Base-by-base conservation (phyloP, 345 rosid genomes). In the Conringia planisiliqua region DNA sequence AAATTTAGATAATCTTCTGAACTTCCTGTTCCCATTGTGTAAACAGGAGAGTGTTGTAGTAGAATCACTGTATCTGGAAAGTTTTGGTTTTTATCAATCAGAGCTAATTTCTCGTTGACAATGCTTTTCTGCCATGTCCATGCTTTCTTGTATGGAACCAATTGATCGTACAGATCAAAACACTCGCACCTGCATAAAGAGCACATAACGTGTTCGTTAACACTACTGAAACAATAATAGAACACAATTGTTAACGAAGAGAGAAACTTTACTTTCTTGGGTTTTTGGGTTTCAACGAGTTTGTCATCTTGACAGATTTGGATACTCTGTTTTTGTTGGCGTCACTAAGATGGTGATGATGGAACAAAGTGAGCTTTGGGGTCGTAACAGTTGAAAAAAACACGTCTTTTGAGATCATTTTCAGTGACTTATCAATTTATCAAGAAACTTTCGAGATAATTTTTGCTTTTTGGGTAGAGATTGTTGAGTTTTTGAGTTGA, bases 61-160 rank as follows among this genome's bases (percentile, higher is more conserved):
- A 87, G 46, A 44, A 88, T 82, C 71, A 91, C 32, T 10, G 94
- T 79, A 66, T 89, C 92, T 11, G 87, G 71, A 72, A 91, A 91
- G 7, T 85, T 84, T 54, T 78, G 84, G 20, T 80, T 74, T 29
- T 47, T 78, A 52, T 91, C 78, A 18, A 87, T 44, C 79, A 85
- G 16, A 8, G 70, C 46, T 52, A 71, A 78, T 86, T 91, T 93
- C 71, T 83, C 76, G 54, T 74, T 76, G 39, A 89, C 82, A 16
- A 88, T 83, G 33, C 33, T 70, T 50, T 88, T 91, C 24, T 88
- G 98, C 96, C 90, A 90, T 51, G 81, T 79, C 96, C 92, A 85
- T 2, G 96, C 92, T 50, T 85, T 82, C 17, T 71, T 77, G 72
- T 86, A 89, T 0, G 90, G 90, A 17, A 90, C 80, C 10, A 86